Base-by-base conservation (phyloP, 257 asterid genomes). In the Gentiana straminea region DNA sequence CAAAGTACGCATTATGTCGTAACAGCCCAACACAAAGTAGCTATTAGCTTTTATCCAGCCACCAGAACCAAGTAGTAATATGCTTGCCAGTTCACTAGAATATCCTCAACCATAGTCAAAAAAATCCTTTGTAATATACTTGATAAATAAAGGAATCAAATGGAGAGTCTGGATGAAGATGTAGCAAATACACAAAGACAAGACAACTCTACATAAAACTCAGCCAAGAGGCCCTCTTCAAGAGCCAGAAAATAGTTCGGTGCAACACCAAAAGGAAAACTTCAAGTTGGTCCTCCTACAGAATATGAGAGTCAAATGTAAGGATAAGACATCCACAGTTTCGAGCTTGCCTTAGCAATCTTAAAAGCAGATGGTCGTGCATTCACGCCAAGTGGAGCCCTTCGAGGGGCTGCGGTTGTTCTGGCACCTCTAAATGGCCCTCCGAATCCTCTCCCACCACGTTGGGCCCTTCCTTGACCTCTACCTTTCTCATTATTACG, bases 311-410 rank as follows among this genome's bases (percentile, higher is more conserved):
- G 73, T 74, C 80, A 66, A 82, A 62, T 74, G 67, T 81, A 76
- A 78, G 81, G 76, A 78, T 65, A 75, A 75, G 79, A 79, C 82
- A 73, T 77, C 91, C 88, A 79, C 67, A 72, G 73, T 69, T 75
- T 77, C 59, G 77, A 74, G 96, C 98, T 91, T 91, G 98, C 98
- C 98, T 91, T 91, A 77, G 93, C 84, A 77, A 87, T 84, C 9
- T 81, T 51, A 62, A 64, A 73, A 52, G 92, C 74, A 49, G 95
- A 81, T 5, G 83, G 75, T 8, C 86, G 81, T 59, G 79, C 54
- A 74, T 80, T 84, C 43, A 86, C 83, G 38, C 97, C 94, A 33
- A 91, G 95, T 4, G 83, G 86, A 56, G 76, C 74, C 77, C 94
- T 78, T 52, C 75, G 82, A 60, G 86, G 80, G 65, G 85, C 78